Percentiles rank a stretch among this genome's conserved stretches.
These are phyloP conservation scores for Saccharomycodes ludwigii DNA, from an alignment of 805 yeast genomes.

Conservation along the genomic window DNA sequence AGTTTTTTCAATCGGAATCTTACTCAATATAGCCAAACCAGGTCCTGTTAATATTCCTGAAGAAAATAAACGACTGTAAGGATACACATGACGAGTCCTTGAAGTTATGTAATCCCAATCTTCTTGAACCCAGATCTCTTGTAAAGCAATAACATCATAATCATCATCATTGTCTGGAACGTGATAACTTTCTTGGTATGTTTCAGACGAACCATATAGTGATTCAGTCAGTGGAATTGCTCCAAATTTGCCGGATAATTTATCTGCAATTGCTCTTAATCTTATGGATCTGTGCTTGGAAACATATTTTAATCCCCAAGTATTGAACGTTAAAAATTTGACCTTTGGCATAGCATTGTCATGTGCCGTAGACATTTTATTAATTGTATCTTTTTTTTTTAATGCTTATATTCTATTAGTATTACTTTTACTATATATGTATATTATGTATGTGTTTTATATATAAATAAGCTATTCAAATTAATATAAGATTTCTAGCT, in stretches of 20 bases:
- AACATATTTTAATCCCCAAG: slow-evolving; percentile 84
- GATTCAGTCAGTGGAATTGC: slow-evolving; percentile 12
- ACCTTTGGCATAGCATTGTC: slow-evolving; percentile 13
- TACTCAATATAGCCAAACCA: slow-evolving; percentile 75
- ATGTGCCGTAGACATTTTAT: background rate
- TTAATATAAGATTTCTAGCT: no score
- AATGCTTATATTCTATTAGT: background rate
- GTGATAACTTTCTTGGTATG: no score
- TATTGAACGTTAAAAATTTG: slow-evolving; percentile 55
- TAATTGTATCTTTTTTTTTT: background rate
- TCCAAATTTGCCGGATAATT: slow-evolving; percentile 29
- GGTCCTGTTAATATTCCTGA: slow-evolving; percentile 90
- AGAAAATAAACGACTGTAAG: slow-evolving; percentile 56
- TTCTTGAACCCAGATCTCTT: slow-evolving; percentile 81
- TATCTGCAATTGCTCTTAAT: slow-evolving; percentile 60
- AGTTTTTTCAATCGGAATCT: slow-evolving; percentile 70
- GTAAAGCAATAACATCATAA: slow-evolving; percentile 85
- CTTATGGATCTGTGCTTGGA: slow-evolving; percentile 60
- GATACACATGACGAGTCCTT: slow-evolving; percentile 35
- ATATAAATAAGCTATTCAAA: no score
- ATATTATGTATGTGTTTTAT: no score
- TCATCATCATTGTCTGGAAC: slow-evolving; percentile 23
- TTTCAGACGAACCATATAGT: background rate
- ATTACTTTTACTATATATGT: background rate
- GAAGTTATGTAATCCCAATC: slow-evolving; percentile 63